Evolutionary conservation across 2,329 filamentous ascomycete species (phyloP), one percentile per base, ranked within the genome.

Genomic region (Alternaria panax): DNA sequence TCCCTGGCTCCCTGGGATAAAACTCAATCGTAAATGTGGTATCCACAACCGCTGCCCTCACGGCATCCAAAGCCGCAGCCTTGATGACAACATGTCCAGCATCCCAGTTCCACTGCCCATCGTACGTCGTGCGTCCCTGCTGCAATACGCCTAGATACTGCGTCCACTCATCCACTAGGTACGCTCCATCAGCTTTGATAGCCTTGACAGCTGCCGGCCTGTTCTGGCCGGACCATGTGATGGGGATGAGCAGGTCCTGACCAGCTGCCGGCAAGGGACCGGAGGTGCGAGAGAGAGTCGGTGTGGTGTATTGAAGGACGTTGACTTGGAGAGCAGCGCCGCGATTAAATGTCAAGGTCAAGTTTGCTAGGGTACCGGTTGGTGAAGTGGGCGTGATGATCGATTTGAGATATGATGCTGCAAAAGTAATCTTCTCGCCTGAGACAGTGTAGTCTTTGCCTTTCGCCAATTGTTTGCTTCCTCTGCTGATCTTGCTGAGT

Each of bases 151-250:
- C 82, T 1, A 87, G 72, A 28, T 80, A 85, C 66, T 80, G 72
- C 0, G 86, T 88, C 84, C 84, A 88, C 50, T 83, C 80, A 62
- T 88, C 86, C 4, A 85, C 79, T 7, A 88, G 68, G 52, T 80
- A 85, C 7, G 73, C 78, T 1, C 84, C 84, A 59, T 85, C 83
- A 2, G 67, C 71, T 20, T 80, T 80, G 5, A 83, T 45, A 9
- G 85, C 84, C 63, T 84, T 83, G 3, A 87, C 80, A 0, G 86
- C 79, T 0, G 86, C 85, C 0, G 83, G 75, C 6, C 79, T 77
- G n/a, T 78, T 74, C 8, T 86, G 62, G 0, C 86, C 86, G 5
- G 81, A 79, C 80, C 83, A 87, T 0, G 77, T 80, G 1, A 88
- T 74, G 0, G 85, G 85, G 50, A 88, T 84, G 1, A 69, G 65